phyloP scores from a whole-genome alignment of 768 basidiomycete species.

The Mycena vitilis region DNA sequence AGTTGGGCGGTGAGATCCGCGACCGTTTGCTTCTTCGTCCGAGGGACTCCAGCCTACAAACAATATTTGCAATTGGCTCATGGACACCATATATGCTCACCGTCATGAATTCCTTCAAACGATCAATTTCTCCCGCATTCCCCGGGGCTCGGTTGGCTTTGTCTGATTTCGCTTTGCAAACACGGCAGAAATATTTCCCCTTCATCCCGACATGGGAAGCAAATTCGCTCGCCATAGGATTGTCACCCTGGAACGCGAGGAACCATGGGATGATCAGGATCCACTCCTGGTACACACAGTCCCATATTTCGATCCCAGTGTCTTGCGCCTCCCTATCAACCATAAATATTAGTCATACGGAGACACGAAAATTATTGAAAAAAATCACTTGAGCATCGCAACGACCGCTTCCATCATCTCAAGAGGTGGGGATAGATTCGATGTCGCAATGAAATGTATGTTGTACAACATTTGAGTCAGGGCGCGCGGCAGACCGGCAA shows the following conservation, averaged over 20 bases:
- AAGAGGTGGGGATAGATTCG: no score
- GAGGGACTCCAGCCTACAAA: slow-evolving; percentile 1
- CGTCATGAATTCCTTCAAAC: slow-evolving; percentile 16
- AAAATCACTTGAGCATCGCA: no score
- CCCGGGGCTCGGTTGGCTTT: slow-evolving; percentile 6
- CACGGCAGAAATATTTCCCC: slow-evolving; percentile 41
- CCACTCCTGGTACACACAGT: slow-evolving; percentile 34
- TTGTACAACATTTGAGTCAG: background rate
- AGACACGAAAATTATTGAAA: no score
- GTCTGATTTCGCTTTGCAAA: slow-evolving; percentile 32
- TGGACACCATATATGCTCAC: no score
- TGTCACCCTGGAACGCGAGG: slow-evolving; percentile 41
- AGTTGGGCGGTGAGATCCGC: slow-evolving; percentile 12
- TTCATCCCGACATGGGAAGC: slow-evolving; percentile 40
- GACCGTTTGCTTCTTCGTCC: slow-evolving; percentile 1
- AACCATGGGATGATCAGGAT: no score
- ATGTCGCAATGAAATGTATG: no score
- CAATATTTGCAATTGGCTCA: no score
- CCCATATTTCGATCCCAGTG: slow-evolving; percentile 36
- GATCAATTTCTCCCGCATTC: slow-evolving; percentile 15
- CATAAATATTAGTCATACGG: no score
- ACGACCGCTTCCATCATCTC: no score
- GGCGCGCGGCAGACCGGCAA: slow-evolving; percentile 28
- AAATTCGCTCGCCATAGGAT: slow-evolving; percentile 32
- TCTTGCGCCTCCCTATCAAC: slow-evolving; percentile 27